phyloP scores from a whole-genome alignment of 805 yeast genomes.

The Candida coquimbonensis region DNA sequence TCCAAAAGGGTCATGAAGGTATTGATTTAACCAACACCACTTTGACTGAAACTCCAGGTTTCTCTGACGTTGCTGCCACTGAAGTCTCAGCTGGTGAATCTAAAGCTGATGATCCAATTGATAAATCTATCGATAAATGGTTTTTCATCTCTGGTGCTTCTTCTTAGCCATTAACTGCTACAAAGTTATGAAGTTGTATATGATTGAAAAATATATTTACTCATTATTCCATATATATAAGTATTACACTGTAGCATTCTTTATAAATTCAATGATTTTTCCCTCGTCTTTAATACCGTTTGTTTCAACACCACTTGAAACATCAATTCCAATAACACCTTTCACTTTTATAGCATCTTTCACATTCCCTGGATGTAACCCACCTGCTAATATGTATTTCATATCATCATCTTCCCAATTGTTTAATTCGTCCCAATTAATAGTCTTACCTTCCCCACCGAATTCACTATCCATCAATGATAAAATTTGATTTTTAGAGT shows the following conservation, averaged over 20 bases:
- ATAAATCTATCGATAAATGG: constrained; percentile 96
- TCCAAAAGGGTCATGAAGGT: constrained; percentile 52
- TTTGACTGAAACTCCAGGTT: constrained; percentile 48
- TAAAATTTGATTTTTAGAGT: constrained; percentile 34
- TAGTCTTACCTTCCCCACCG: constrained; percentile 86
- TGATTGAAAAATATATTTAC: background rate
- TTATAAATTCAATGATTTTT: constrained; percentile 57
- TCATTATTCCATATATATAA: background rate
- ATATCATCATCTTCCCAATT: constrained; percentile 22
- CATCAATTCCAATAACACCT: constrained; percentile 87
- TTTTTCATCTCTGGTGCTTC: constrained; percentile 89
- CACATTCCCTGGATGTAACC: constrained; percentile 74
- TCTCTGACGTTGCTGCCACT: constrained; percentile 38
- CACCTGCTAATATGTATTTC: constrained; percentile 78
- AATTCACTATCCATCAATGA: constrained; percentile 78
- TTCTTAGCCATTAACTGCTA: constrained; percentile 24
- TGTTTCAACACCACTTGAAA: constrained; percentile 90
- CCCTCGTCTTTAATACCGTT: constrained; percentile 61
- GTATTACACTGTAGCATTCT: constrained; percentile 30
- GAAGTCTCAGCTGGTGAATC: constrained; percentile 67
- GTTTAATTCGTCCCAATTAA: constrained; percentile 60
- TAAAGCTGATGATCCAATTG: constrained; percentile 86
- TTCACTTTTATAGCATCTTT: constrained; percentile 35
- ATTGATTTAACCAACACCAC: constrained; percentile 75
- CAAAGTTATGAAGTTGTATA: background rate